Percentiles rank a stretch among this genome's conserved stretches.
Evolutionary conservation across 2,329 filamentous ascomycete genomes (phyloP).

Genomic region (Nothophaeocryptopus gaeumannii): DNA sequence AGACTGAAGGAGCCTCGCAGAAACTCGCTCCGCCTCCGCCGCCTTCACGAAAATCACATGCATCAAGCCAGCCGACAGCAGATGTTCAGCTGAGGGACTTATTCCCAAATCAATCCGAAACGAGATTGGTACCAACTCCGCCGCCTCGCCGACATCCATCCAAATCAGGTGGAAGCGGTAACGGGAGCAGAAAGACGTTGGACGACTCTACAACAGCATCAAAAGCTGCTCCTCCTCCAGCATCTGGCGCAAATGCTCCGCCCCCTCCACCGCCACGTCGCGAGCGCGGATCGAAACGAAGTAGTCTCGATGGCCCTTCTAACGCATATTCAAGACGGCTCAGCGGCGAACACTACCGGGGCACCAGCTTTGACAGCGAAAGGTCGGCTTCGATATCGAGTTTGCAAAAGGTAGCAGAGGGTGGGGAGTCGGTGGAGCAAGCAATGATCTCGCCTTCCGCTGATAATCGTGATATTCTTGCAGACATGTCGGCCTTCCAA

Average conservation of each 20-base stretch:
- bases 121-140: conserved; percentile 25
- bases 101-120: conserved; percentile 6
- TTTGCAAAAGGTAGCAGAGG: conserved; percentile 22
- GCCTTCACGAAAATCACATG: conserved; percentile 27
- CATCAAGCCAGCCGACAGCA: conserved; percentile 3
- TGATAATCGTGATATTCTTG: conserved; percentile 27
- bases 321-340: conserved; percentile 12
- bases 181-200: conserved; percentile 19
- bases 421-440: conserved; percentile 11
- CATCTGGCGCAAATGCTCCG: conserved; percentile 16
- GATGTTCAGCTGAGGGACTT: neutral
- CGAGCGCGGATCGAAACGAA: conserved; percentile 23
- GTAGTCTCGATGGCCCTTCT: conserved; percentile 24
- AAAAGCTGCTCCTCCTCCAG: conserved; percentile 3
- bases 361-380: conserved; percentile 28
- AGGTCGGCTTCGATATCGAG: conserved; percentile 22
- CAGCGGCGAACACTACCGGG: conserved; percentile 19
- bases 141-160: conserved; percentile 29
- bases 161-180: conserved; percentile 20
- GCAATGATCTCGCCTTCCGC: conserved; percentile 7
- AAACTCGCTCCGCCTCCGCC: conserved; percentile 31
- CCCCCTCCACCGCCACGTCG: conserved; percentile 33
- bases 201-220: conserved; percentile 17
- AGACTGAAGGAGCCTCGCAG: conserved; percentile 5
- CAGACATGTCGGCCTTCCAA: conserved; percentile 33